Percentiles rank a stretch among this genome's conserved stretches.
phyloP scores from a whole-genome alignment of 768 basidiomycete genomes.

The Rhizopogon rudus region DNA sequence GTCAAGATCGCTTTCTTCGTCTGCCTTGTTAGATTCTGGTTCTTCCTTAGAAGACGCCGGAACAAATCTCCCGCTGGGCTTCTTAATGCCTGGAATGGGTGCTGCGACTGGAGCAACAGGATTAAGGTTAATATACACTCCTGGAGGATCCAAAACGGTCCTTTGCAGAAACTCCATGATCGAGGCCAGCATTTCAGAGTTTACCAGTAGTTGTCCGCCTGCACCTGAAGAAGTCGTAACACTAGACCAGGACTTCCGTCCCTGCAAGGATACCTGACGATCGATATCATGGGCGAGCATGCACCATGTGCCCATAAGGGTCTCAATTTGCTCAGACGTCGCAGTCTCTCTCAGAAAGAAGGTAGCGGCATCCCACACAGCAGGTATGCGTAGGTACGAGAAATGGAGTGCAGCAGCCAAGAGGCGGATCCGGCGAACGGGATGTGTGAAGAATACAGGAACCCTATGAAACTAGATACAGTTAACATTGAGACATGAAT shows the following conservation, averaged over 20 bases:
- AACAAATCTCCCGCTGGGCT: conserved; percentile 25
- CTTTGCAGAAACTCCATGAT: conserved; percentile 50
- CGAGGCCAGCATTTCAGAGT: conserved; percentile 18
- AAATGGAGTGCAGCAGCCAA: conserved; percentile 59
- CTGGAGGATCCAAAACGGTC: conserved; percentile 56
- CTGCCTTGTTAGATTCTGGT: conserved; percentile 27
- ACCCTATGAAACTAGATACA: conserved; percentile 71
- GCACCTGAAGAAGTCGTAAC: conserved; percentile 16
- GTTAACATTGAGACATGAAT: conserved; percentile 4
- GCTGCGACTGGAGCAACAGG: conserved; percentile 30
- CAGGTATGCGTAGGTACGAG: conserved; percentile 54
- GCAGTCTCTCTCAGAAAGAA: conserved; percentile 46
- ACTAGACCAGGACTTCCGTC: conserved; percentile 51
- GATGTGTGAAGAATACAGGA: conserved; percentile 76
- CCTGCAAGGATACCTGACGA: conserved; percentile 46
- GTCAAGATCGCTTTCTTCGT: conserved; percentile 67
- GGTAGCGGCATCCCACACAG: conserved; percentile 43
- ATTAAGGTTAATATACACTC: conserved; percentile 55
- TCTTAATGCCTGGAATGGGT: conserved; percentile 24
- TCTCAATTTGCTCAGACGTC: conserved; percentile 45
- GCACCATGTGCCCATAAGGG: conserved; percentile 68
- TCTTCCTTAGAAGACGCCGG: conserved; percentile 28
- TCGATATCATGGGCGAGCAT: conserved; percentile 71
- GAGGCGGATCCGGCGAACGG: conserved; percentile 68
- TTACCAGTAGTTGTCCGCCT: conserved; percentile 3